A percentile compares a stretch with the other conserved stretches of the same genome.
Evolutionary conservation across 2,329 filamentous ascomycete species (phyloP).

Genomic region (Hymenotorrendiella dingleyae): DNA sequence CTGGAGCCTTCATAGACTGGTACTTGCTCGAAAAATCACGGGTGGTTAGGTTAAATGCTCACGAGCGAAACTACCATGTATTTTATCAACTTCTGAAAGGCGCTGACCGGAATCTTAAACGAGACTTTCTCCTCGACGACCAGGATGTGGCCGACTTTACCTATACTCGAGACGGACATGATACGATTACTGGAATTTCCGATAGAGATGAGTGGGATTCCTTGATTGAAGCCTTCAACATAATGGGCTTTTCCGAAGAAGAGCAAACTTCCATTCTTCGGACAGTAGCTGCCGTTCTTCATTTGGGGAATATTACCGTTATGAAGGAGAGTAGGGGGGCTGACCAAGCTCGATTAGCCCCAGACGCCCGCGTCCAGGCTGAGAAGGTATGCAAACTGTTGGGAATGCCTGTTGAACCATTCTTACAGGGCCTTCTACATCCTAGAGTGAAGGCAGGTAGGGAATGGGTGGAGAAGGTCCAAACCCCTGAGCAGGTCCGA

Average conservation of each 20-base stretch:
- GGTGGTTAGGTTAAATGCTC: conserved; percentile 79
- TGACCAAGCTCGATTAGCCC: conserved; percentile 79
- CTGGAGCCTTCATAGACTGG: conserved; percentile 97
- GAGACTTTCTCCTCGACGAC: conserved; percentile 68
- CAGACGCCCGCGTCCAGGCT: conserved; percentile 69
- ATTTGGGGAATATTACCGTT: conserved; percentile 87
- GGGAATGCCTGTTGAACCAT: conserved; percentile 77
- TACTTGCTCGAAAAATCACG: conserved; percentile 97
- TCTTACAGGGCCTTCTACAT: conserved; percentile 82
- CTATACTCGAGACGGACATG: conserved; percentile 87
- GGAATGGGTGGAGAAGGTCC: conserved; percentile 98
- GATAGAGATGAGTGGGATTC: conserved; percentile 86
- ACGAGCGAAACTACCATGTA: conserved; percentile 93
- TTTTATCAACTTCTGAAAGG: conserved; percentile 95
- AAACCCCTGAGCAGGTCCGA: conserved; percentile 93
- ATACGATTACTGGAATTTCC: conserved; percentile 83
- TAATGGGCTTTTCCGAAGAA: conserved; percentile 87
- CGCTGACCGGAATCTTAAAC: conserved; percentile 66
- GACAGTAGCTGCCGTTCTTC: conserved; percentile 85
- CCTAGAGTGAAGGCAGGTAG: conserved; percentile 91
- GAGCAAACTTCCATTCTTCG: conserved; percentile 80
- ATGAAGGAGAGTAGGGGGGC: conserved; percentile 84
- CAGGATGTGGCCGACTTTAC: conserved; percentile 80
- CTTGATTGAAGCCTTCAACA: conserved; percentile 83
- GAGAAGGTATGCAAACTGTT: conserved; percentile 77